These are phyloP conservation scores for Fraxinus cuspidata DNA, from an alignment of 257 asterid species.

Conservation along the genomic window DNA sequence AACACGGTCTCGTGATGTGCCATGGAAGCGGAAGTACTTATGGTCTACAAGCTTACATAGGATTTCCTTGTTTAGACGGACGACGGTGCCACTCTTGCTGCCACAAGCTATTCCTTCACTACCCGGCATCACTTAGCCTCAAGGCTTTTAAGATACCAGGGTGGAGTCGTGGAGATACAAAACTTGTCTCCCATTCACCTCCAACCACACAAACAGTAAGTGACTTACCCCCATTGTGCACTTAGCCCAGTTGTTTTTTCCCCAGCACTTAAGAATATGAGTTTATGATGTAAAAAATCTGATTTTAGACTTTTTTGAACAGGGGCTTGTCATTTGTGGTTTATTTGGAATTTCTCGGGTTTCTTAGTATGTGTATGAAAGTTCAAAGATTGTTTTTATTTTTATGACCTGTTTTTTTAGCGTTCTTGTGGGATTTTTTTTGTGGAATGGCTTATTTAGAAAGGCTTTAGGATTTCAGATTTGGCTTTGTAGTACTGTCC, in stretches of 20 bases:
- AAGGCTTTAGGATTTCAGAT: too few species aligned
- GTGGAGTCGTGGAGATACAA: conserved; percentile 8
- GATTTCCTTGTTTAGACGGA: too few species aligned
- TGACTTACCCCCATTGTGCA: conserved; percentile 19
- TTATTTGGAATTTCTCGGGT: conserved; percentile 13
- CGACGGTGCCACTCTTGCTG: too few species aligned
- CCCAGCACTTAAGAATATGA: conserved; percentile 1
- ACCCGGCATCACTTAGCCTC: too few species aligned
- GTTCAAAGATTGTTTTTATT: background rate
- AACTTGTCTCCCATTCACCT: conserved; percentile 44
- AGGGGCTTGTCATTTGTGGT: conserved; percentile 11
- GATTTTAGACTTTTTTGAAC: conserved; percentile 12
- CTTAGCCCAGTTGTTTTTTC: background rate
- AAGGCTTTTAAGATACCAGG: too few species aligned
- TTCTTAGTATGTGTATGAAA: background rate
- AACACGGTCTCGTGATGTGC: too few species aligned
- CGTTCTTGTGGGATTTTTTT: conserved; percentile 7
- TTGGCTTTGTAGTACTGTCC: too few species aligned
- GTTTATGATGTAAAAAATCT: background rate
- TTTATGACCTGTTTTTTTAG: conserved; percentile 11
- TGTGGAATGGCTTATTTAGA: too few species aligned
- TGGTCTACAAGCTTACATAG: too few species aligned
- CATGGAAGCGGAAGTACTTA: too few species aligned
- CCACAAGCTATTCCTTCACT: too few species aligned
- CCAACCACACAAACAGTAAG: conserved; percentile 32